Conservation (phyloP, 345 rosid species). For the Microthlaspi erraticum region DNA sequence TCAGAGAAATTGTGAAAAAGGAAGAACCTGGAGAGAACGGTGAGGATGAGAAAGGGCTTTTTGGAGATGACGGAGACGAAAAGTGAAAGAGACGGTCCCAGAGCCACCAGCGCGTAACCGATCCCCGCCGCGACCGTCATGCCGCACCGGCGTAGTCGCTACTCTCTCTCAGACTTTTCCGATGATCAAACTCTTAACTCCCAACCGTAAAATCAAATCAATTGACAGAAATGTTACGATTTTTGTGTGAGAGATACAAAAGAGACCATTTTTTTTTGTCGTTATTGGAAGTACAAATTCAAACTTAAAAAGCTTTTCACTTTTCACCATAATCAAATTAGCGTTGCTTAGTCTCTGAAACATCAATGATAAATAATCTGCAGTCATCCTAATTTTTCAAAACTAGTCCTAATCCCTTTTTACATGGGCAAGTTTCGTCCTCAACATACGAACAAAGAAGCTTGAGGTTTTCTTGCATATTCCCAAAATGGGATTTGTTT, state of each 20-base stretch:
- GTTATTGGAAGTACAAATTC: no score
- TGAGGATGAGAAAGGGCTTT: constrained; percentile 91
- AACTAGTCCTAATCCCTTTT: no score
- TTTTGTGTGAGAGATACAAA: no score
- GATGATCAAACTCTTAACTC: constrained; percentile 28
- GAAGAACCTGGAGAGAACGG: constrained; percentile 86
- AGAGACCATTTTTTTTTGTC: no score
- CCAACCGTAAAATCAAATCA: constrained; percentile 10
- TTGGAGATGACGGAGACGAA: constrained; percentile 92
- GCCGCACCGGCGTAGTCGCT: constrained; percentile 24
- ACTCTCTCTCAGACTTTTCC: neutral
- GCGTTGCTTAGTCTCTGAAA: no score
- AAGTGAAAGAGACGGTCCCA: constrained; percentile 88
- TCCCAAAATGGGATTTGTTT: neutral
- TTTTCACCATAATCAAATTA: no score
- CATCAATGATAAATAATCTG: no score
- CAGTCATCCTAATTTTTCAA: no score
- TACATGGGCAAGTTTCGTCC: no score
- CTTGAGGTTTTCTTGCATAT: no score
- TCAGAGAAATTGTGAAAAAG: neutral
- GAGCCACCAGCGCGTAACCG: constrained; percentile 82
- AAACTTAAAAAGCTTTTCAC: no score
- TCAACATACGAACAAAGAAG: no score
- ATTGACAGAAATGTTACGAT: neutral
- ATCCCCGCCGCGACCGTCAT: constrained; percentile 95